Evolutionary conservation across 139 green algal genomes (phyloP).

Genomic region (Chlorokybus atmophyticus): DNA sequence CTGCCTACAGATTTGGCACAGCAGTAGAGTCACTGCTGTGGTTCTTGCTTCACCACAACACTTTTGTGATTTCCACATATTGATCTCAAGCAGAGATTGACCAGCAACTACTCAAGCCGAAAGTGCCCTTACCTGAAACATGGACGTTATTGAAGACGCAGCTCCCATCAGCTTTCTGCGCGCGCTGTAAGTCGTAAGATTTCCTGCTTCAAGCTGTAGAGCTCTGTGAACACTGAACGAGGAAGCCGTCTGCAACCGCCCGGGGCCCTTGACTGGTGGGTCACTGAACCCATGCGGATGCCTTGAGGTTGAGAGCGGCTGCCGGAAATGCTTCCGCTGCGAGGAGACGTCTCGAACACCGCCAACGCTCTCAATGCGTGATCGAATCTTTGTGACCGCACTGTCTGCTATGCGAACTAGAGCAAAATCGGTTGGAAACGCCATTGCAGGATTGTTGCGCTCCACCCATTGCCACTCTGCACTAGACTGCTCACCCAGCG

Average conservation of each 20-base stretch:
- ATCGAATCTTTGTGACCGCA: neutral
- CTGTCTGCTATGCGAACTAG: conserved; percentile 2
- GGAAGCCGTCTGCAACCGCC: neutral
- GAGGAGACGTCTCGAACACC: conserved; percentile 15
- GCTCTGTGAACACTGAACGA: neutral
- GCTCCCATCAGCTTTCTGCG: neutral
- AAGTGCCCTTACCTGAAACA: neutral
- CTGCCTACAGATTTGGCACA: conserved; percentile 16
- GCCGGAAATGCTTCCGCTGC: conserved; percentile 9
- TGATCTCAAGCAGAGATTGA: neutral
- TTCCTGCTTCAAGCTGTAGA: neutral
- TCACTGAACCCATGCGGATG: neutral
- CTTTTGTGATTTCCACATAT: neutral
- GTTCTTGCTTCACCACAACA: neutral
- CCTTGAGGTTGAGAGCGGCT: neutral
- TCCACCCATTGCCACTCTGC: conserved; percentile 19
- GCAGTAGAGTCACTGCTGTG: neutral
- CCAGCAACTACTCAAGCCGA: neutral
- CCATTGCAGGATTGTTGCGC: conserved; percentile 15
- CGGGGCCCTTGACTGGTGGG: neutral
- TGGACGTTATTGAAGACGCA: neutral
- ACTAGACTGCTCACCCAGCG: neutral
- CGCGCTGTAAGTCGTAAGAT: neutral
- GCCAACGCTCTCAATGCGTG: neutral
- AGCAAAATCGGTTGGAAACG: conserved; percentile 25